These are phyloP conservation scores for Aspergillus fijiensis DNA, from an alignment of 2,329 filamentous ascomycete genomes.

Conservation along the genomic window DNA sequence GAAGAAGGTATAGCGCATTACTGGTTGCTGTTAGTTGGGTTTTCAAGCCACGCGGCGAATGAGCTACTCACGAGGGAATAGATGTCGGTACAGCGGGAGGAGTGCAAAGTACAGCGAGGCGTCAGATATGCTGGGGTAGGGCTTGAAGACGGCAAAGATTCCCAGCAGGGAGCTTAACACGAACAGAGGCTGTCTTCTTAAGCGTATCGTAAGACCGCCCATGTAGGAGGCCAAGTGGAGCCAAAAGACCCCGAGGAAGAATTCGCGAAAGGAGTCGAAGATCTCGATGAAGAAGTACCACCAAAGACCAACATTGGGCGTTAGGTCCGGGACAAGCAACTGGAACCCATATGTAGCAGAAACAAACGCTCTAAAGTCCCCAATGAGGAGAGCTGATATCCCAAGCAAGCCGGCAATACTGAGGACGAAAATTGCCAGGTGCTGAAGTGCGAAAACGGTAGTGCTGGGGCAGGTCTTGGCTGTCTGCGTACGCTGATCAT, in stretches of 20 bases:
- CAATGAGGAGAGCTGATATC: constrained; percentile 71
- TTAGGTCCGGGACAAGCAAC: constrained; percentile 84
- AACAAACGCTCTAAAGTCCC: constrained; percentile 82
- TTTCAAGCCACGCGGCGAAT: background rate
- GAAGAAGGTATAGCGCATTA: constrained; percentile 93
- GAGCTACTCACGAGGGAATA: constrained; percentile 69
- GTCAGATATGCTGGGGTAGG: constrained; percentile 91
- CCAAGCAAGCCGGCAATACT: constrained; percentile 64
- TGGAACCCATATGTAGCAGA: constrained; percentile 89
- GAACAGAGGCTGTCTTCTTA: constrained; percentile 82
- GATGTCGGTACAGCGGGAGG: constrained; percentile 82
- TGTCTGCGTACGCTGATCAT: constrained; percentile 59
- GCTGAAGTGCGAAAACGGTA: constrained; percentile 54
- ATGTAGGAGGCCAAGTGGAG: constrained; percentile 90
- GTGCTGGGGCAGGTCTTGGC: constrained; percentile 31
- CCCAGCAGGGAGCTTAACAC: constrained; percentile 82
- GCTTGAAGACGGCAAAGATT: constrained; percentile 92
- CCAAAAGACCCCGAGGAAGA: constrained; percentile 98
- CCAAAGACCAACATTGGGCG: constrained; percentile 94
- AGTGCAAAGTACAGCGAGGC: constrained; percentile 81
- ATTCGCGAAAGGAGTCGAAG: constrained; percentile 95
- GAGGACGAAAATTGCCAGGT: constrained; percentile 54
- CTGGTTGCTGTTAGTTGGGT: constrained; percentile 43
- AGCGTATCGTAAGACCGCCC: constrained; percentile 75
- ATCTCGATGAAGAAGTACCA: constrained; percentile 99